Base-by-base conservation (phyloP, 2,329 filamentous ascomycete genomes). In the Emmonsiellopsis sp. region DNA sequence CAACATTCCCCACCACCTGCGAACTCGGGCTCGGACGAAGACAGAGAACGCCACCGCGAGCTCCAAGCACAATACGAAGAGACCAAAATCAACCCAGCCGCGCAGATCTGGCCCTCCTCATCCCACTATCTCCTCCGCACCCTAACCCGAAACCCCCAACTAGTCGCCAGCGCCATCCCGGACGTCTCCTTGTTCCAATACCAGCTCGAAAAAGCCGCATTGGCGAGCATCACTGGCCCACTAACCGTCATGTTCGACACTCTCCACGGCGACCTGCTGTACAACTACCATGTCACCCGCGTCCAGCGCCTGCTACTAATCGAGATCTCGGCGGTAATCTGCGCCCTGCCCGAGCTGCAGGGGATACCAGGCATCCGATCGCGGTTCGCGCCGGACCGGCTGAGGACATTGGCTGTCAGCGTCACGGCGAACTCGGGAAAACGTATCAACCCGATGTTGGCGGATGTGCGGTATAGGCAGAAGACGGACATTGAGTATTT, bases 401-500 rank as follows among this genome's bases (percentile, higher is more conserved):
- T 86, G n/a, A 79, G 84, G 53, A 76, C 78, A 32, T 68, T 85
- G n/a, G 74, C 81, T 7, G 70, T 77, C 4, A 76, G 73, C 51
- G 73, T 86, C 3, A 76, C 79, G 20, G 63, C 73, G 32, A 75
- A 71, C 49, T 84, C 81, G 10, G 74, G 75, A 10, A 70, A 79
- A 53, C 81, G 83, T 50, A 73, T 77, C 5, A 87, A 82, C 62
- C 79, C 76, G 16, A 89, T 95, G 82, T 73, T 87, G 5, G 77
- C 79, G 51, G 82, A 85, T 62, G 74, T 91, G 10, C 72, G 80
- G 9, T 67, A 70, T 1, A 85, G 87, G 1, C 72, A 73, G 56
- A 71, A 76, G 54, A 89, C 88, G 0, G 89, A 95, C 62, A 80
- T 96, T 41, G 82, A 91, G 45, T 95, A 85, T 63, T 80, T 92